Evolutionary conservation across 495 filamentous ascomycete species (phyloP), one percentile per base, ranked within the genome.

Genomic region (Saxophila tyrrhenica): DNA sequence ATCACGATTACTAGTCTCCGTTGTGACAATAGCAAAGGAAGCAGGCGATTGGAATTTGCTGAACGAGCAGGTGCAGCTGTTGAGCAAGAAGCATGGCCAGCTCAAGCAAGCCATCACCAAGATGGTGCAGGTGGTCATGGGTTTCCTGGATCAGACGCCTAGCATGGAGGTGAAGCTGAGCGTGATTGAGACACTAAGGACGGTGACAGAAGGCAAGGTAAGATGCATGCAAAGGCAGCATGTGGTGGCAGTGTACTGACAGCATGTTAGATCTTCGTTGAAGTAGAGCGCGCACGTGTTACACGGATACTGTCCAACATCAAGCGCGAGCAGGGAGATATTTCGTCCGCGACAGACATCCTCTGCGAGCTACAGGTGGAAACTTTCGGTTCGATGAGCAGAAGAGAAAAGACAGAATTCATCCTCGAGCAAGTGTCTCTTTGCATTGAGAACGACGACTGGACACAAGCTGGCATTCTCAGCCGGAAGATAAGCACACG

Each of bases 11-110:
- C 75, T 98, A 53, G 73, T 94, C 66, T 74, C 80, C 46, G 90
- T 96, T 66, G 86, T 95, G 71, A 94, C 87, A 61, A 80, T 97
- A 72, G 89, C 88, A 75, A 95, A 95, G 72, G 78, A 95, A 68
- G 78, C 86, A 52, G 84, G 83, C 57, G 87, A 97, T 64, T 98
- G 92, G 92, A 78, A 77, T 60, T 72, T 97, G 57, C 78, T 98
- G 63, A 97, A 94, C 65, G 92, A 98, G 72, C 91, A 98, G 70
- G 87, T 95, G 54, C 77, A 95, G 48, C 77, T 95, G 46, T 80
- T 97, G 45, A 95, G 91, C 57, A 97, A 96, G 82, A 98, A 98
- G 75, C 92, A 98, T 87, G 86, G 89, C 62, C 92, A 98, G 73
- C 90, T 98, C 70, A 96, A 96, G 70, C 94, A 96, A 73, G 92